Conservation (phyloP, 192 early-diverging fungal species). For the Pecoramyces ruminantium region DNA sequence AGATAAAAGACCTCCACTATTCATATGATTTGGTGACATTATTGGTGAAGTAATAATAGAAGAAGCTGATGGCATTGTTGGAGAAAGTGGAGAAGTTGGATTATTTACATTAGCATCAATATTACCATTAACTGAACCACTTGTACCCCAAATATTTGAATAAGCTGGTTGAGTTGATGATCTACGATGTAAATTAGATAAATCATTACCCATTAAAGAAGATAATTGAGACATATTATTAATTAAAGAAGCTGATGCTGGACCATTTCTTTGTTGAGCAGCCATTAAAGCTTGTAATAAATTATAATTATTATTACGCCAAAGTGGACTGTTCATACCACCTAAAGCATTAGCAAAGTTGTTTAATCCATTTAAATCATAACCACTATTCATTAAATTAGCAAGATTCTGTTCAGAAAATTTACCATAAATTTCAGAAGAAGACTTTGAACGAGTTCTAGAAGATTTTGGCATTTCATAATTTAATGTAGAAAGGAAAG, state of each 20-base stretch:
- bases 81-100: slow-evolving; percentile 4
- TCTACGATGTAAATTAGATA: slow-evolving; percentile 26
- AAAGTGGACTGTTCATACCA: slow-evolving; percentile 29
- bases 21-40: slow-evolving; percentile 17
- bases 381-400: slow-evolving; percentile 8
- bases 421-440: slow-evolving; percentile 45
- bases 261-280: neutral
- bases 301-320: slow-evolving; percentile 14
- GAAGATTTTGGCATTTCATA: slow-evolving; percentile 30
- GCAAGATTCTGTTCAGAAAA: slow-evolving; percentile 25
- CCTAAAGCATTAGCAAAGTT: slow-evolving; percentile 23
- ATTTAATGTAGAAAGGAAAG: slow-evolving; percentile 18
- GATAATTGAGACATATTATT: neutral
- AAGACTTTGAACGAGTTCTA: slow-evolving; percentile 41
- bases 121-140: slow-evolving; percentile 3
- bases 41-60: neutral
- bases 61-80: neutral
- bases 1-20: slow-evolving; percentile 25
- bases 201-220: neutral
- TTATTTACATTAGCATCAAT: neutral
- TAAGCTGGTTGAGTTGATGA: slow-evolving; percentile 28
- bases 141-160: slow-evolving; percentile 2
- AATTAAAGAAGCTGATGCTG: neutral
- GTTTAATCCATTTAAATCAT: slow-evolving; percentile 10
- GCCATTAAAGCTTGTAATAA: slow-evolving; percentile 6